Conservation (phyloP, 1,139 yeast genomes). For the Torulaspora pretoriensis region DNA sequence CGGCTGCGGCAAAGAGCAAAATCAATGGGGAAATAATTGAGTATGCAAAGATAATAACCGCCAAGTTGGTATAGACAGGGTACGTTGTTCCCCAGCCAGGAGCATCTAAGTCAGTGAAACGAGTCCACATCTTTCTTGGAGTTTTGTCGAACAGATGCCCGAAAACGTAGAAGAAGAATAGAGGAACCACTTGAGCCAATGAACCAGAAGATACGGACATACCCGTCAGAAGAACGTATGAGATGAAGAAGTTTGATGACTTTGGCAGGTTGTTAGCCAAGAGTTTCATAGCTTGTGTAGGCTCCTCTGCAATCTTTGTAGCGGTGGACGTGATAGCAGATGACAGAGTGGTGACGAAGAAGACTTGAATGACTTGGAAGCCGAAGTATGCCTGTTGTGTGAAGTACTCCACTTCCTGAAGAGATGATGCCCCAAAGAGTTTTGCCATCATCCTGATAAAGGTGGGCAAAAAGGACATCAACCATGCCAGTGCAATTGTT, state of each 20-base stretch:
- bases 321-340: constrained; percentile 75
- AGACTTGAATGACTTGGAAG: constrained; percentile 66
- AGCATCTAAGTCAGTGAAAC: constrained; percentile 59
- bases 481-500: constrained; percentile 70
- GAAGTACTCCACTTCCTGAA: constrained; percentile 61
- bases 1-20: constrained; percentile 62
- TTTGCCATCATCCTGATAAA: constrained; percentile 65
- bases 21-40: constrained; percentile 78
- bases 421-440: constrained; percentile 61
- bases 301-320: constrained; percentile 59
- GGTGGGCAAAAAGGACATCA: constrained; percentile 77
- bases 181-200: constrained; percentile 69
- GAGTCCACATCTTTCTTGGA: constrained; percentile 79
- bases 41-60: constrained; percentile 74
- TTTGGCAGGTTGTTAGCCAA: constrained; percentile 77
- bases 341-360: constrained; percentile 63
- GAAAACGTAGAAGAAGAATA: constrained; percentile 64
- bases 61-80: constrained; percentile 80
- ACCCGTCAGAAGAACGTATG: constrained; percentile 75
- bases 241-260: constrained; percentile 80
- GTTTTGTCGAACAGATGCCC: constrained; percentile 72
- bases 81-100: constrained; percentile 85
- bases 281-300: constrained; percentile 61
- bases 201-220: constrained; percentile 76
- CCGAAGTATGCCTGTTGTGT: constrained; percentile 73